phyloP scores from a whole-genome alignment of 352 stramenopile species.

The Globisporangium solare region DNA sequence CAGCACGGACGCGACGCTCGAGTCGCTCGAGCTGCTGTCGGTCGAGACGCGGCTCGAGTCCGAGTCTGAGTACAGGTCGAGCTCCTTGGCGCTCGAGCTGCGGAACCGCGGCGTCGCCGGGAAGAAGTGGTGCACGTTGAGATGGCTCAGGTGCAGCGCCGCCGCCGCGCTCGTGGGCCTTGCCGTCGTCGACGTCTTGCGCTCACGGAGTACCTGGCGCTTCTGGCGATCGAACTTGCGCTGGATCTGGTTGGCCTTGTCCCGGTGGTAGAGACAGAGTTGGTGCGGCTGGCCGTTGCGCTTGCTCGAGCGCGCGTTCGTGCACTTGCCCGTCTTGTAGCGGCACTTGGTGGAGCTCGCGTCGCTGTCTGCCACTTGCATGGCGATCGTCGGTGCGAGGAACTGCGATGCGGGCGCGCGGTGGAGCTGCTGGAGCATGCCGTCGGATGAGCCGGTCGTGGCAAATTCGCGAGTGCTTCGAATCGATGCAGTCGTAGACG shows the following conservation, averaged over 20 bases:
- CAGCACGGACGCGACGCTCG: constrained; percentile 20
- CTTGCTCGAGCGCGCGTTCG: constrained; percentile 75
- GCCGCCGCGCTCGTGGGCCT: constrained; percentile 15
- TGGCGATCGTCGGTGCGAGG: not conserved
- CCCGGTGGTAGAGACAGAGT: constrained; percentile 83
- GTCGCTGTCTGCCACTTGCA: constrained; percentile 9
- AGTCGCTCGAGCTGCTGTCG: constrained; percentile 41
- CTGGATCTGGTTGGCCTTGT: constrained; percentile 89
- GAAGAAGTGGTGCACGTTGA: constrained; percentile 11
- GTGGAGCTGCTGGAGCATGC: not conserved
- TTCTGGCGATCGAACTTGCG: constrained; percentile 88
- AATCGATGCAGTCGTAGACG: not conserved
- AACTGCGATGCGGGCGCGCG: not conserved
- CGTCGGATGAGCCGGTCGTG: not conserved
- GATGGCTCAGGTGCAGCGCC: constrained; percentile 9
- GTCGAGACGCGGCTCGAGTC: constrained; percentile 57
- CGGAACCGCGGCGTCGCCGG: constrained; percentile 5
- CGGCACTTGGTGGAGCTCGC: constrained; percentile 30
- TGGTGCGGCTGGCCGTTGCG: constrained; percentile 84
- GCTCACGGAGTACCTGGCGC: constrained; percentile 57
- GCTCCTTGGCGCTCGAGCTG: constrained; percentile 23
- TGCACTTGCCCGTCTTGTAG: constrained; percentile 89
- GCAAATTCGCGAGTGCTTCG: not conserved
- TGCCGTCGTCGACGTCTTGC: constrained; percentile 27
- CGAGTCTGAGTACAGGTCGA: constrained; percentile 64